Base-by-base conservation (phyloP, 345 rosid genomes). In the Garcia nutans region DNA sequence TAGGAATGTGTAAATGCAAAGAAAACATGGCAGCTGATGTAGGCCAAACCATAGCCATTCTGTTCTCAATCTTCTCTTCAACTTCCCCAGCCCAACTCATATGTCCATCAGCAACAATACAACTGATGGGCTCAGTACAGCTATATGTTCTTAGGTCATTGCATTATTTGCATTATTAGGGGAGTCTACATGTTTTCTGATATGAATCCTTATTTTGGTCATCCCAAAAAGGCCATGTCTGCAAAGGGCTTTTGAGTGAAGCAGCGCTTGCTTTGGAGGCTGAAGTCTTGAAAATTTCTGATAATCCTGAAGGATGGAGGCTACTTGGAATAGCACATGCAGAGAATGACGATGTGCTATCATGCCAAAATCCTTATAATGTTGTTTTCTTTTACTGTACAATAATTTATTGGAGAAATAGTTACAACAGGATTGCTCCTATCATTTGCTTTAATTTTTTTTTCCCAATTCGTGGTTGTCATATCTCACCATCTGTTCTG, bases 221-320 rank as follows among this genome's bases (percentile, higher is more conserved):
- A 92, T 74, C 94, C 92, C 9, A 92, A 85, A 97, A 96, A 86
- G 99, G 99, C 49, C 97, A 85, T 77, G 99, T 96, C 78, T 93
- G 97, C 72, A 96, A 88, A 87, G 99, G 99, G 70, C 99, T 96
- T 81, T 87, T 96, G 72, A 93, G 99, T 86, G 99, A 96, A 87
- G 98, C 99, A 74, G 96, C 90, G 65, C 99, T 96, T 77, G 99
- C 99, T 78, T 82, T 96, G 82, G 99, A 96, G 86, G 99, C 99
- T 75, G 99, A 96, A 90, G 98, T 96, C 73, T 74, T 96, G 84
- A 93, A 96, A 90, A 93, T 89, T 76, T 91, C 99, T 61, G 95
- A 96, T 8, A 96, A 96, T 86, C 86, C 98, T 66, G 99, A 96
- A 90, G 98, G 97, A 69, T 96, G 99, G 98, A 93, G 99, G 80